Evolutionary conservation across 1,139 yeast species (phyloP), one percentile per base, ranked within the genome.

Genomic region (Saccharomyces hybrid): DNA sequence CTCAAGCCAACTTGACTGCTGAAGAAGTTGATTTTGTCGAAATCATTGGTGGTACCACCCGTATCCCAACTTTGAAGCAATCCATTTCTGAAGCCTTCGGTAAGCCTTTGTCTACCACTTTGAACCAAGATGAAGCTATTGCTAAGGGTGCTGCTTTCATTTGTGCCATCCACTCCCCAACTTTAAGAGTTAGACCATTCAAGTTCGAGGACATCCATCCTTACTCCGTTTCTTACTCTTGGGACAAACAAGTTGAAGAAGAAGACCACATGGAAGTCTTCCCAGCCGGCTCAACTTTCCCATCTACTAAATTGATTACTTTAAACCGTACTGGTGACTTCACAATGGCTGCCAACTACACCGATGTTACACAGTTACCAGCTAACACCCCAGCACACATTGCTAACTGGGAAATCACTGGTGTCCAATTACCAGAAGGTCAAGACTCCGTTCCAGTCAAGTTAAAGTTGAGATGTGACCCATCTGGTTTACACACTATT

Each of bases 101-200:
- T 70, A 88, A 88, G 79, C 85, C 78, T 63, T 80, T 93, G 70
- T 88, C 97, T 47, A 88, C 88, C 79, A 95, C 98, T 65, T 84
- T 93, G 76, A 93, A 93, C 81, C 98, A 91, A 78, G 99, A 93
- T 73, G 99, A 93, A 80, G 97, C 99, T 58, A 86, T 90, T 73
- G 97, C 98, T 58, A 88, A 95, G 75, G 99, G 99, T 79, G 95
- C 96, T 65, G 97, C 99, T 55, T 91, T 91, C 77, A 88, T 93
- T 69, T 93, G 98, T 75, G 99, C 99, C 65, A 88, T 90, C 77
- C 97, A 90, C 81, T 91, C 98, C 31, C 98, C 98, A 75, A 90
- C 97, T 62, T 83, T 93, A 67, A 86, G 98, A 77, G 98, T 93
- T 57, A 86, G 97, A 76, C 97, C 97, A 66, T 91, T 93, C 86